phyloP scores from a whole-genome alignment of 2,329 filamentous ascomycete genomes.

The Laburnicola sp. region DNA sequence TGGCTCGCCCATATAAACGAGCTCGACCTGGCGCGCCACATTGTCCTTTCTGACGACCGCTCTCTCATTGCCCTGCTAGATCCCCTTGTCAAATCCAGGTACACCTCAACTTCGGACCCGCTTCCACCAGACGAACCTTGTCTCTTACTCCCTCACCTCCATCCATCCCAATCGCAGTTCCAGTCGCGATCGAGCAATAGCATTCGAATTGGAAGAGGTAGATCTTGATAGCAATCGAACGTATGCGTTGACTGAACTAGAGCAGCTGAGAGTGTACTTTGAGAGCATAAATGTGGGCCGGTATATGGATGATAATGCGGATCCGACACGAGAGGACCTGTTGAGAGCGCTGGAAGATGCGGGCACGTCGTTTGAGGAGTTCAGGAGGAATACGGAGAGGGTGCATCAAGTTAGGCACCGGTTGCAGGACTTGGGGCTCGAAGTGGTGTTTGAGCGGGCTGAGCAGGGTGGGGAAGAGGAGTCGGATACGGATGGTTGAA shows the following conservation, averaged over 20 bases:
- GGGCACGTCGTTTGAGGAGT: slow-evolving; percentile 31
- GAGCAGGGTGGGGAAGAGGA: slow-evolving; percentile 1
- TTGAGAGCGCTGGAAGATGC: slow-evolving; percentile 23
- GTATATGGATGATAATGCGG: slow-evolving; percentile 11
- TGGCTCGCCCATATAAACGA: slow-evolving; percentile 37
- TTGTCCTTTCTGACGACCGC: slow-evolving; percentile 76
- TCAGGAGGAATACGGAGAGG: slow-evolving; percentile 29
- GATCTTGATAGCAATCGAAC: slow-evolving; percentile 15
- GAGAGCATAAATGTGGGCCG: too few relatives aligned
- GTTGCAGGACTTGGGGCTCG: slow-evolving; percentile 31
- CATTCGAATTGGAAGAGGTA: too few relatives aligned
- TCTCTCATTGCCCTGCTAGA: slow-evolving; percentile 72
- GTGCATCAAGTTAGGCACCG: slow-evolving; percentile 23
- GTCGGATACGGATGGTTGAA: background rate
- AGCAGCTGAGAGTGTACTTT: slow-evolving; percentile 34
- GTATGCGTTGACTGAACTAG: slow-evolving; percentile 30
- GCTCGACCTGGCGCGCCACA: slow-evolving; percentile 68
- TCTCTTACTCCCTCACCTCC: slow-evolving; percentile 25
- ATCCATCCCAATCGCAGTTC: background rate
- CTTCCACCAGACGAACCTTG: slow-evolving; percentile 65
- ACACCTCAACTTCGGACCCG: slow-evolving; percentile 74
- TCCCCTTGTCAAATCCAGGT: slow-evolving; percentile 58
- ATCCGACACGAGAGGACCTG: slow-evolving; percentile 25
- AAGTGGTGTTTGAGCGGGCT: slow-evolving; percentile 30
- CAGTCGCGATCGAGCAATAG: too few relatives aligned